phyloP scores from a whole-genome alignment of 441 rosid genomes.

The Gossypium armourianum region DNA sequence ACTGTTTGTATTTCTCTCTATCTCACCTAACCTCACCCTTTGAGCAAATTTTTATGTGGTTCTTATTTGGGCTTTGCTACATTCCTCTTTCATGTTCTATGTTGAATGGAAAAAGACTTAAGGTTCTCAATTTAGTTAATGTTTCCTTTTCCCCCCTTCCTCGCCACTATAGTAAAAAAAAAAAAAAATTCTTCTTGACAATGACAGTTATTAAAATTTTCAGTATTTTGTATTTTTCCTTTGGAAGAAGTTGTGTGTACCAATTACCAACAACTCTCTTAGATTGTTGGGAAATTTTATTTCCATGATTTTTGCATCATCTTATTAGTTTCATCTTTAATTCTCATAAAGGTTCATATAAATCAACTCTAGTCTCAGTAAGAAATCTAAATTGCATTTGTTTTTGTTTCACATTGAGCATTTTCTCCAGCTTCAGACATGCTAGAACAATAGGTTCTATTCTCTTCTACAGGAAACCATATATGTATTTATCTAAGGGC shows the following conservation, averaged over 20 bases:
- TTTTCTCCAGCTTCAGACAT: background rate
- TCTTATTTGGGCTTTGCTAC: background rate
- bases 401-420: background rate
- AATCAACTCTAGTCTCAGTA: background rate
- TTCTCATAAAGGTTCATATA: background rate
- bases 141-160: background rate
- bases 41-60: background rate
- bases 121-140: background rate
- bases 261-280: background rate
- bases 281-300: background rate
- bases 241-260: background rate
- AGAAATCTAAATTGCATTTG: background rate
- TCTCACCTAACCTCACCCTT: background rate
- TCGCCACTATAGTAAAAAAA: background rate
- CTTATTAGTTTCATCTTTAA: background rate
- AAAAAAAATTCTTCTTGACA: background rate
- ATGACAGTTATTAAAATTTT: background rate
- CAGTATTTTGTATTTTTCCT: background rate
- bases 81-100: background rate
- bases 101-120: background rate
- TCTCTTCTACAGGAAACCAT: background rate
- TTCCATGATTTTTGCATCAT: background rate
- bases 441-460: background rate
- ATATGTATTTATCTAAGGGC: background rate
- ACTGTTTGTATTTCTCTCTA: background rate